A percentile compares a stretch with the other conserved stretches of the same genome.
phyloP scores from a whole-genome alignment of 2,329 filamentous ascomycete genomes.

The Hypocrella siamensis region DNA sequence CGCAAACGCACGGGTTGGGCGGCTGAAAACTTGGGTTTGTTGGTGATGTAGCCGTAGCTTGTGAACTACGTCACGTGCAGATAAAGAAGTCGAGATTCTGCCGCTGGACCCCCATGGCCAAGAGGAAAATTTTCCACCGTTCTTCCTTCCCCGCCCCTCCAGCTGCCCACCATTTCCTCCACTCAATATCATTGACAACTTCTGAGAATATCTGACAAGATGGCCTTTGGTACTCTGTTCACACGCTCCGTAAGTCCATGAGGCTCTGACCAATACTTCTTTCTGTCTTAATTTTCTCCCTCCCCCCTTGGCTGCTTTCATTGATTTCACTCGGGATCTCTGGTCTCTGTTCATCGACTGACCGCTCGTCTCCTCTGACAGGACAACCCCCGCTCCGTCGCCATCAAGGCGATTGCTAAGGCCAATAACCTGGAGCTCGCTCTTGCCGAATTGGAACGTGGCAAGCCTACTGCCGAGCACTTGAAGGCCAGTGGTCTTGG shows the following conservation, averaged over 20 bases:
- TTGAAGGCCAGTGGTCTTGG: slow-evolving; percentile 71
- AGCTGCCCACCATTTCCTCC: too few species aligned
- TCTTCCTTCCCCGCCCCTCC: too few species aligned
- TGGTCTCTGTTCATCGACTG: slow-evolving; percentile 1
- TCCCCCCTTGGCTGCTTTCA: slow-evolving; percentile 1
- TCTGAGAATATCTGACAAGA: slow-evolving; percentile 38
- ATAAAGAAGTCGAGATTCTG: too few species aligned
- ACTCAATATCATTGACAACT: too few species aligned
- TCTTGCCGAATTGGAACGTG: slow-evolving; percentile 55
- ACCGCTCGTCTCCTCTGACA: slow-evolving; percentile 19
- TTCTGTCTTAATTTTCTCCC: neutral
- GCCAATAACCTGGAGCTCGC: slow-evolving; percentile 91
- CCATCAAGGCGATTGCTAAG: slow-evolving; percentile 88
- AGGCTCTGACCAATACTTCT: too few species aligned
- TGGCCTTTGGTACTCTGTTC: slow-evolving; percentile 98
- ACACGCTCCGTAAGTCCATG: slow-evolving; percentile 51
- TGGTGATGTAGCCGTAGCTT: too few species aligned
- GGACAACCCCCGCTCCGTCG: slow-evolving; percentile 80
- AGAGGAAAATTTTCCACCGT: too few species aligned
- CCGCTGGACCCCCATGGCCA: too few species aligned
- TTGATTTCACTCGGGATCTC: slow-evolving; percentile 6
- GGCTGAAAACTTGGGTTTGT: too few species aligned
- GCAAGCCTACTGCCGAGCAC: slow-evolving; percentile 59
- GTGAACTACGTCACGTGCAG: too few species aligned
- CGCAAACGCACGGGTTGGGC: too few species aligned